Conservation (phyloP, 768 basidiomycete genomes). For the Trichaptum fuscoviolaceum region DNA sequence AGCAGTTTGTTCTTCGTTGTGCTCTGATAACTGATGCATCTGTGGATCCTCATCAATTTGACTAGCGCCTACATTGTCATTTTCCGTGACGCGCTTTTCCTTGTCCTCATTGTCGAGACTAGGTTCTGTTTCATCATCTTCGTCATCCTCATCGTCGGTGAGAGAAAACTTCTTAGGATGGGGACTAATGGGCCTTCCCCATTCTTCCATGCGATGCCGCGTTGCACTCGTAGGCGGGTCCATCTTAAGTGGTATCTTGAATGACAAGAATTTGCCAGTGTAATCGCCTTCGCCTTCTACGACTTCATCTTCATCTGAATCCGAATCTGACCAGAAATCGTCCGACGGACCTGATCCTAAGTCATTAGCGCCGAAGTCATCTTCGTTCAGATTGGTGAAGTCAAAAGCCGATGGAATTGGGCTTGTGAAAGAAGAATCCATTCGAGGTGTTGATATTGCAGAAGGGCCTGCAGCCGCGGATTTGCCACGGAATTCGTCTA, state of each 20-base stretch:
- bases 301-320: constrained; percentile 17
- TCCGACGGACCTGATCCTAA: background rate
- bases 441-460: background rate
- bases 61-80: constrained; percentile 3
- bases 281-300: constrained; percentile 54
- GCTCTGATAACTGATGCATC: background rate
- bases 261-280: constrained; percentile 57
- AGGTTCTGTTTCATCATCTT: constrained; percentile 23
- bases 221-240: constrained; percentile 62
- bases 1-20: constrained; percentile 22
- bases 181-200: constrained; percentile 70
- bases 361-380: background rate
- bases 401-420: constrained; percentile 2
- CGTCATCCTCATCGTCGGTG: constrained; percentile 16
- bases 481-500: background rate
- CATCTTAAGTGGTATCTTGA: constrained; percentile 54
- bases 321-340: constrained; percentile 24
- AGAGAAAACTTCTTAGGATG: constrained; percentile 11
- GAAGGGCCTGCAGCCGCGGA: constrained; percentile 5
- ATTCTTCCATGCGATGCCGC: constrained; percentile 42
- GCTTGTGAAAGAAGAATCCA: constrained; percentile 3
- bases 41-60: constrained; percentile 3
- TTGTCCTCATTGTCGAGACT: constrained; percentile 8
- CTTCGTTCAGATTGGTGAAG: background rate
- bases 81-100: background rate